Conservation (phyloP, 768 basidiomycete species). For the Antrodiella citrinella region DNA sequence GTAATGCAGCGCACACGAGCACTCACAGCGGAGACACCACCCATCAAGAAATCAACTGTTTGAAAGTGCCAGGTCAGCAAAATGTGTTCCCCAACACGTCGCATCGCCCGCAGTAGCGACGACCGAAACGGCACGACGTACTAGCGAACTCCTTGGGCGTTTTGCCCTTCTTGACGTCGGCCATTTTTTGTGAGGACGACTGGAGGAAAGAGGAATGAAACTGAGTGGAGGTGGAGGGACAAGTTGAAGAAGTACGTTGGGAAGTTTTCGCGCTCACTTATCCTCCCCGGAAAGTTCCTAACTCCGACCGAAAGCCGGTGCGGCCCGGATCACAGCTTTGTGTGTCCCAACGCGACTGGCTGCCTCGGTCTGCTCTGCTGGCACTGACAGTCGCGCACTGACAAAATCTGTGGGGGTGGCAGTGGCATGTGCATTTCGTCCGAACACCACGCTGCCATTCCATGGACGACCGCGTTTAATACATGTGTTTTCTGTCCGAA, state of each 20-base stretch:
- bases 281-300: conserved; percentile 16
- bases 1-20: not conserved
- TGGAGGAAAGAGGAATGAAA: conserved; percentile 28
- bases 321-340: conserved; percentile 1
- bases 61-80: conserved; percentile 26
- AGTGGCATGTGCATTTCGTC: no score
- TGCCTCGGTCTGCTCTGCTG: not conserved
- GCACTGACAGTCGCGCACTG: not conserved
- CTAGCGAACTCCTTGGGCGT: conserved; percentile 85
- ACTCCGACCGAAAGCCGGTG: conserved; percentile 7
- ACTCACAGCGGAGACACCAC: conserved; percentile 86
- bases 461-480: no score
- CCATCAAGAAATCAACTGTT: conserved; percentile 91
- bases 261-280: conserved; percentile 16
- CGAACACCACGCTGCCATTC: no score
- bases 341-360: not conserved
- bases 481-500: no score
- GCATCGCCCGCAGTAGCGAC: not conserved
- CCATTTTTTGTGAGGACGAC: conserved; percentile 56
- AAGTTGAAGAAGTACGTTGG: conserved; percentile 17
- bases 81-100: conserved; percentile 2
- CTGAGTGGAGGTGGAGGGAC: conserved; percentile 47
- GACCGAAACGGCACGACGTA: conserved; percentile 29
- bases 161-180: conserved; percentile 80
- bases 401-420: no score